phyloP scores from a whole-genome alignment of 2,329 filamentous ascomycete genomes.

The Verticillium klebahnii region DNA sequence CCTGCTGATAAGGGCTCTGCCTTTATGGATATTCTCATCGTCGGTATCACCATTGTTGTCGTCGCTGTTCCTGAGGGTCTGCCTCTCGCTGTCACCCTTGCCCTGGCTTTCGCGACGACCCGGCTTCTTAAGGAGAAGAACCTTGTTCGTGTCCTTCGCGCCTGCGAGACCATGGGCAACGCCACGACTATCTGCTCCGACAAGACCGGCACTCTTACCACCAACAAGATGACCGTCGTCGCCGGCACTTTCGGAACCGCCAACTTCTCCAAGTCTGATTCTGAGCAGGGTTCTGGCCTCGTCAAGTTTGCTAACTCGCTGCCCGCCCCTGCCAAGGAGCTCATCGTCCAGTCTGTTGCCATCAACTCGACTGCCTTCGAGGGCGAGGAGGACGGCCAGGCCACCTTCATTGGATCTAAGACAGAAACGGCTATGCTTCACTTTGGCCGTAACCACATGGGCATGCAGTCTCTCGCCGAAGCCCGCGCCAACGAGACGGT shows the following conservation, averaged over 20 bases:
- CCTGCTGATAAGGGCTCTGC: constrained; percentile 52
- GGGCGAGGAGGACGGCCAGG: constrained; percentile 38
- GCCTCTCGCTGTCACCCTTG: constrained; percentile 62
- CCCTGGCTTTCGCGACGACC: constrained; percentile 64
- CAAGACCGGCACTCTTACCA: constrained; percentile 61
- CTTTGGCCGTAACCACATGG: constrained; percentile 44
- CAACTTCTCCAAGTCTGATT: constrained; percentile 27
- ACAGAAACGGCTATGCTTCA: constrained; percentile 51
- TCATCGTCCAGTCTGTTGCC: constrained; percentile 37
- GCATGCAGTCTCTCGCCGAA: constrained; percentile 41
- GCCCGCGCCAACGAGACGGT: constrained; percentile 40
- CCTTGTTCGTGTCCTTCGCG: constrained; percentile 60
- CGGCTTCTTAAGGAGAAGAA: constrained; percentile 69
- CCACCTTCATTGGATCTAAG: constrained; percentile 49
- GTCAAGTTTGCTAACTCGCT: constrained; percentile 15
- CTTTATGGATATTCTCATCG: constrained; percentile 62
- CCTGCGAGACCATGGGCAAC: constrained; percentile 71
- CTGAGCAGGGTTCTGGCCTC: constrained; percentile 17
- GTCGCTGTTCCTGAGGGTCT: constrained; percentile 64
- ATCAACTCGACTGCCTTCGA: constrained; percentile 58
- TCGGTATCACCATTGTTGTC: constrained; percentile 62
- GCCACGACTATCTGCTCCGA: constrained; percentile 74
- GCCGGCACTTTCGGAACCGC: constrained; percentile 57
- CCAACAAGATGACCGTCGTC: constrained; percentile 72
- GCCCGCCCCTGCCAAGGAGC: constrained; percentile 21